These are phyloP conservation scores for Parmelia sp. DNA, from an alignment of 495 filamentous ascomycete species.

Conservation along the genomic window DNA sequence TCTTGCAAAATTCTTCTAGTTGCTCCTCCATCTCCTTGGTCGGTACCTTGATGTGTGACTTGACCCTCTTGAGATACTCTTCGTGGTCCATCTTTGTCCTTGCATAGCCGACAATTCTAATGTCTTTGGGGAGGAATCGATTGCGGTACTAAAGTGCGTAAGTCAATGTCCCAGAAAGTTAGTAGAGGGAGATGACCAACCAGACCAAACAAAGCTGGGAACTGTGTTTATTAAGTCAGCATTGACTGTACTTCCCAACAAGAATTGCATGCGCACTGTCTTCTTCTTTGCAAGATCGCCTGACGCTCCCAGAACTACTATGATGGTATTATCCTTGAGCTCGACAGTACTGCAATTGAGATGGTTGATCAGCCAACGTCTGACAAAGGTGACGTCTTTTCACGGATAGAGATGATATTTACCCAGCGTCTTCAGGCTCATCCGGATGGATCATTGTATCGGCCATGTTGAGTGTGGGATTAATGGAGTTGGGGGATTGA, in stretches of 20 bases:
- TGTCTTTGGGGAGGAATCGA: constrained; percentile 96
- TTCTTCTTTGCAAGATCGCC: constrained; percentile 99
- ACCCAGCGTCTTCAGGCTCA: constrained; percentile 58
- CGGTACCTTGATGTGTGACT: constrained; percentile 97
- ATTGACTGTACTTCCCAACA: not conserved
- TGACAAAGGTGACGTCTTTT: constrained; percentile 9
- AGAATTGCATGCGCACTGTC: constrained; percentile 52
- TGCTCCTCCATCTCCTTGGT: constrained; percentile 97
- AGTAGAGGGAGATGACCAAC: constrained; percentile 51
- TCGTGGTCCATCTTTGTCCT: constrained; percentile 98
- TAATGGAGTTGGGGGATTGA: not conserved
- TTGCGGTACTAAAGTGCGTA: constrained; percentile 71
- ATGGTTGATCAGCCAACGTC: constrained; percentile 24
- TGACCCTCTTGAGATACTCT: constrained; percentile 88
- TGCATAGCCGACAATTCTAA: constrained; percentile 97
- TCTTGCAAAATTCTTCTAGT: constrained; percentile 75
- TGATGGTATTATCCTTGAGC: constrained; percentile 97
- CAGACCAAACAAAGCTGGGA: constrained; percentile 95
- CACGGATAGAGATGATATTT: constrained; percentile 35
- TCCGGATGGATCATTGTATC: constrained; percentile 58
- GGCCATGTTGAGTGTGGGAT: constrained; percentile 41
- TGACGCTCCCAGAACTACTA: constrained; percentile 94
- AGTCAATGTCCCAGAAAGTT: constrained; percentile 22
- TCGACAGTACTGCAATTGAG: constrained; percentile 60
- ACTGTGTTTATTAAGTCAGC: constrained; percentile 49